Conservation (phyloP, 2,329 filamentous ascomycete genomes). For the Scedosporium boydii region DNA sequence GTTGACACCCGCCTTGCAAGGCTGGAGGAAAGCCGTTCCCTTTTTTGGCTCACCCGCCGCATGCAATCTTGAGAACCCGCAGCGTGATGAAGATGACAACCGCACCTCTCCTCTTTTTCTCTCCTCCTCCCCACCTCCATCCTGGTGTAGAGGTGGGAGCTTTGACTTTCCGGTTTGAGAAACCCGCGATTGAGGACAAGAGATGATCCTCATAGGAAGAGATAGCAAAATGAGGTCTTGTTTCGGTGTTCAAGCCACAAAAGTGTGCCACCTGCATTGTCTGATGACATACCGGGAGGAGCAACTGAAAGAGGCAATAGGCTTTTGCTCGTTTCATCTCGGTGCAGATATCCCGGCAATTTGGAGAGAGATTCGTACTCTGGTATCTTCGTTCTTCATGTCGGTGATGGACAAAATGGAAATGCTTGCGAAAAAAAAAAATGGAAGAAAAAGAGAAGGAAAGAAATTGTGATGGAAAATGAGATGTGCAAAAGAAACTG, state of each 20-base stretch:
- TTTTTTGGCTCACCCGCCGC: no score
- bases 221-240: neutral
- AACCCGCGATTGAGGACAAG: neutral
- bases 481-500: no score
- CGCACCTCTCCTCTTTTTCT: neutral
- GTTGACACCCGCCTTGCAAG: neutral
- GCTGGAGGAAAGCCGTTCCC: neutral
- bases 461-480: no score
- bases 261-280: neutral
- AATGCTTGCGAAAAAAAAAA: neutral
- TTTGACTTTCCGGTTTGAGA: neutral
- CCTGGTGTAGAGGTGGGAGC: neutral
- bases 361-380: no score
- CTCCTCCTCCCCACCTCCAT: neutral
- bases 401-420: neutral
- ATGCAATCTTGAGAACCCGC: no score
- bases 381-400: neutral
- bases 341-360: no score
- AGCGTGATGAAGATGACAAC: neutral
- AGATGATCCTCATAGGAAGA: neutral
- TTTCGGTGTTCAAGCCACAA: neutral
- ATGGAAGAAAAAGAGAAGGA: neutral
- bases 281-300: neutral
- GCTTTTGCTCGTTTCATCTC: no score
- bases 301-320: no score